Evolutionary conservation across 768 basidiomycete species (phyloP), one percentile per base, ranked within the genome.

Genomic region (Cyathus striatus): DNA sequence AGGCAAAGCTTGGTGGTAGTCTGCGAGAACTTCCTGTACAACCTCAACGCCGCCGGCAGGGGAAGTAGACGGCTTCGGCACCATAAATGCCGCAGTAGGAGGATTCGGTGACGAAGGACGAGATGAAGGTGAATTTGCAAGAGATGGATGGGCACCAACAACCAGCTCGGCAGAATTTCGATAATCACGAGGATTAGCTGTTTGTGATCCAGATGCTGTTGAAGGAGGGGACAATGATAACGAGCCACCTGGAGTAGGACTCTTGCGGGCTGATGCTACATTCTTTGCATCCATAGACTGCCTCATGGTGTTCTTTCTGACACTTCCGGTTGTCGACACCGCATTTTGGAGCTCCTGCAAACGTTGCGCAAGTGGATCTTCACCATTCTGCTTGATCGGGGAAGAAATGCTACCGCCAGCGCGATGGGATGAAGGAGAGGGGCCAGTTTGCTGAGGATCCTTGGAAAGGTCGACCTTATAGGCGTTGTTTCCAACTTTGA

Each of bases 1-100:
- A 5, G 93, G 94, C 57, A 97, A 76, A 1, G 84, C 78, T 54
- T 92, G 90, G 21, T 83, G 78, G 55, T 97, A 97, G 49, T 81
- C 75, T 1, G 70, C 69, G 13, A 91, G 62, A 6, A 91, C 81
- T n/a, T 81, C 78, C 43, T 87, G 82, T 14, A 90, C 79, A 0
- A 77, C 70, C n/a, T 80, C 73, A 30, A 23, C 38, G n/a, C n/a
- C n/a, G 13, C 14, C 17, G 1, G 72, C 72, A 5, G 70, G 47
- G 2, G 72, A 63, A n/a, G n/a, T n/a, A 0, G 70, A 40, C 4
- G 63, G 64, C 13, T 79, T 82, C 5, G 87, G 81, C 37, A 81
- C 75, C 78, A 86, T 89, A 57, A 92, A 79, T 6, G 73, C 85
- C 2, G 87, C 78, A n/a, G 72, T 81, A 3, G 85, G 85, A 3